Evolutionary conservation across 768 basidiomycete genomes (phyloP), one percentile per base, ranked within the genome.

Genomic region (Pleurotus djamor): DNA sequence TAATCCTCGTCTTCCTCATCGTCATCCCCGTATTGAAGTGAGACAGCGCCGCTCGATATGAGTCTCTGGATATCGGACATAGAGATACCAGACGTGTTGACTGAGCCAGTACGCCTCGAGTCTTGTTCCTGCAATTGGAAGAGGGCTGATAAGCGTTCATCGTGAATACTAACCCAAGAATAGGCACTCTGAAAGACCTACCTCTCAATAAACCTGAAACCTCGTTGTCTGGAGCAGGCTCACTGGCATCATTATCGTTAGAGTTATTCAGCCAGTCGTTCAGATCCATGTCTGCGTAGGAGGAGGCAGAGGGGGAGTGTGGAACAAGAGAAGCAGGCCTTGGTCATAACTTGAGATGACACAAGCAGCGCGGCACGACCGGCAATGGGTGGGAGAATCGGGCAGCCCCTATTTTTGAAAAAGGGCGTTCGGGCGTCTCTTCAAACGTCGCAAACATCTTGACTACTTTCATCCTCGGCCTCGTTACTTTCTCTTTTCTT

Each of bases 1-100:
- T 71, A 70, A 9, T 83, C 77, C 0, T 76, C 79, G 16, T 73
- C 76, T 17, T 71, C 73, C 6, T 72, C 69, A 1, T 65, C 66
- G 1, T 64, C 60, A 6, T 66, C 62, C 32, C 59, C 63, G 7
- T 63, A 51, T 14, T 34, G 17, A 16, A 36, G 36, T 4, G n/a
- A 10, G n/a, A 56, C 17, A 44, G n/a, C 35, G 21, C 54, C 54
- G n/a, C 5, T 32, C 28, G 38, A 43, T 32, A 56, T 12, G 16
- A 56, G 54, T 34, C 54, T 41, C 35, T 21, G 17, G 32, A 56
- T n/a, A n/a, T 56, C 54, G 8, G 12, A 38, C 10, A 56, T 28
- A 32, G 36, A 43, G 12, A 56, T 9, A 12, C 41, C 37, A 43
- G n/a, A 17, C 28, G 38, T 28, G 32, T 44, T 32, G 28, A 56